Evolutionary conservation across 2,329 filamentous ascomycete genomes (phyloP), one percentile per base, ranked within the genome.

Genomic region (Fusarium subglutinans): DNA sequence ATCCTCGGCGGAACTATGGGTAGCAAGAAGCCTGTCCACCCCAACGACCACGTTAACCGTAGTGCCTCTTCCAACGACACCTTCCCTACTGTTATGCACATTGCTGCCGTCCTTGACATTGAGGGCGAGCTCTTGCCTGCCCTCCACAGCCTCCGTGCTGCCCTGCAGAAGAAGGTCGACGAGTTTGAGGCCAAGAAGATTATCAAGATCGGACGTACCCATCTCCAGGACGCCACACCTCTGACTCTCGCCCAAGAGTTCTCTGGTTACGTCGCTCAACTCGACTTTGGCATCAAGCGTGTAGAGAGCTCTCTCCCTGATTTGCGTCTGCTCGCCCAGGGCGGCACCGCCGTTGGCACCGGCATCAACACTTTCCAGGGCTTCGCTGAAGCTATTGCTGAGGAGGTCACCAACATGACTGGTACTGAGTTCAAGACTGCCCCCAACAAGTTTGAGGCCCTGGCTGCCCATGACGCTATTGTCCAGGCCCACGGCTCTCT

Each of bases 21-120:
- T 79, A 92, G 88, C 90, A 98, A 98, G 92, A 98, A 97, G 88
- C 96, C 96, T 35, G 96, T 99, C 75, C 96, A 99, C 87, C 96
- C 96, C 80, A 99, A 98, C 86, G 96, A 99, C 87, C 96, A 99
- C 84, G 96, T 99, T 85, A 99, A 99, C 90, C 97, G 97, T 91
- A 97, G 94, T 76, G 96, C 96, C 78, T 98, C 95, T 56, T 98
- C 96, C 80, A 99, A 99, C 88, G 96, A 99, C 83, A 98, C 96
- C 78, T 99, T 99, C 90, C 96, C 96, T 47, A 98, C 96, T 76
- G 96, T 98, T 82, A 99, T 99, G 96, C 96, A 98, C 89, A 98
- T 99, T 82, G 96, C 96, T 70, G 96, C 96, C 73, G 95, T 98
- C 55, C 90, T 98, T 69, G 96, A 98, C 84, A 89, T 98, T 70